These are phyloP conservation scores for Puccinellia tenuiflora DNA, from an alignment of 176 grass and related monocot species.

Conservation along the genomic window DNA sequence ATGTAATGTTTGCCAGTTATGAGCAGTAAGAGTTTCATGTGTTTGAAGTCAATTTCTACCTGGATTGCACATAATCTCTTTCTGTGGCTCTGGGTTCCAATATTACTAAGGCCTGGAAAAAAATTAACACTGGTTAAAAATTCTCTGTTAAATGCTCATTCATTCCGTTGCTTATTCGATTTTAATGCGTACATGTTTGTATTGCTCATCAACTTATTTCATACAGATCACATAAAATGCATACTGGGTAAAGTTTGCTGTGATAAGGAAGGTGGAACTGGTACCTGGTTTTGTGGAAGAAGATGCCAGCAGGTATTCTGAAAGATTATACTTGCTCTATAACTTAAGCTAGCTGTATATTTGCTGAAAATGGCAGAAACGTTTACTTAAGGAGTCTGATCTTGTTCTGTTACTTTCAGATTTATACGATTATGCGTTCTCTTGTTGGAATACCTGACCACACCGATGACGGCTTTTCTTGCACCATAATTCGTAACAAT, in stretches of 20 bases:
- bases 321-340: constrained; percentile 22
- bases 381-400: constrained; percentile 17
- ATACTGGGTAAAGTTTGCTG: constrained; percentile 33
- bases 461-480: constrained; percentile 48
- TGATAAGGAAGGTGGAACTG: constrained; percentile 33
- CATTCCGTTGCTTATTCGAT: neutral
- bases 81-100: neutral
- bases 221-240: constrained; percentile 80
- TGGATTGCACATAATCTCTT: neutral
- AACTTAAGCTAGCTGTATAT: neutral
- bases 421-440: constrained; percentile 50
- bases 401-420: constrained; percentile 39
- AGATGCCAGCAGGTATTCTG: constrained; percentile 65
- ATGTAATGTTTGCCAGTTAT: neutral
- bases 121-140: neutral
- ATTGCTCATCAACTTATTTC: constrained; percentile 29
- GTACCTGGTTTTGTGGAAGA: constrained; percentile 72
- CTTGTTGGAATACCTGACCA: constrained; percentile 60
- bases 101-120: neutral
- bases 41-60: neutral
- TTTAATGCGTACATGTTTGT: neutral
- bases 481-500: constrained; percentile 62
- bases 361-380: neutral
- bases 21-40: neutral
- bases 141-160: neutral